phyloP scores from a whole-genome alignment of 2,329 filamentous ascomycete species.

The Uncinocarpus reesii region DNA sequence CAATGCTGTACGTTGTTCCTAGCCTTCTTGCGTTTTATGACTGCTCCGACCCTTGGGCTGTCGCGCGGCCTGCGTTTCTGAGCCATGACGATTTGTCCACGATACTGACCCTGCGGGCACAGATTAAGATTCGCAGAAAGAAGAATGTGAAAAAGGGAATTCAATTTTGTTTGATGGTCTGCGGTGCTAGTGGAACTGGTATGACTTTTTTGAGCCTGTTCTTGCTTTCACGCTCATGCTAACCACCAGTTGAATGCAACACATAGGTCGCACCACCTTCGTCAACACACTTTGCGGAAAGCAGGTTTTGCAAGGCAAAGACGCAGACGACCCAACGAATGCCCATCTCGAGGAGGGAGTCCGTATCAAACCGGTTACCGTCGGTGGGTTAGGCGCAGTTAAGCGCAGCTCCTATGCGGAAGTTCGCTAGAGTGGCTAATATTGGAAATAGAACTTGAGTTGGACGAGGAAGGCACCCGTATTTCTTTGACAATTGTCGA shows the following conservation, averaged over 20 bases:
- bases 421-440: background rate
- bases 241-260: conserved; percentile 14
- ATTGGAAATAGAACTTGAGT: conserved; percentile 60
- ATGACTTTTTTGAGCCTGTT: conserved; percentile 25
- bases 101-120: conserved; percentile 11
- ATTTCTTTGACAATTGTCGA: conserved; percentile 98
- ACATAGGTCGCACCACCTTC: conserved; percentile 87
- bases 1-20: conserved; percentile 39
- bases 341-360: conserved; percentile 94
- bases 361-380: conserved; percentile 96
- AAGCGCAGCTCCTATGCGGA: background rate
- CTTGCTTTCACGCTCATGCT: conserved; percentile 14
- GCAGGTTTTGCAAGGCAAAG: conserved; percentile 80
- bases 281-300: conserved; percentile 99
- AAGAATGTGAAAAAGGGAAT: conserved; percentile 99
- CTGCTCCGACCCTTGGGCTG: background rate
- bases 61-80: background rate
- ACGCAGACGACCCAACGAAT: conserved; percentile 76
- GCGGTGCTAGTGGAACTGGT: conserved; percentile 97
- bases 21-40: background rate
- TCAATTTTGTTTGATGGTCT: conserved; percentile 99
- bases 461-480: conserved; percentile 96
- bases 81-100: conserved; percentile 1
- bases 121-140: conserved; percentile 98
- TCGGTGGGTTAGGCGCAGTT: conserved; percentile 57